Evolutionary conservation across 768 basidiomycete species (phyloP).

Genomic region (Hygrocybe coccinea): DNA sequence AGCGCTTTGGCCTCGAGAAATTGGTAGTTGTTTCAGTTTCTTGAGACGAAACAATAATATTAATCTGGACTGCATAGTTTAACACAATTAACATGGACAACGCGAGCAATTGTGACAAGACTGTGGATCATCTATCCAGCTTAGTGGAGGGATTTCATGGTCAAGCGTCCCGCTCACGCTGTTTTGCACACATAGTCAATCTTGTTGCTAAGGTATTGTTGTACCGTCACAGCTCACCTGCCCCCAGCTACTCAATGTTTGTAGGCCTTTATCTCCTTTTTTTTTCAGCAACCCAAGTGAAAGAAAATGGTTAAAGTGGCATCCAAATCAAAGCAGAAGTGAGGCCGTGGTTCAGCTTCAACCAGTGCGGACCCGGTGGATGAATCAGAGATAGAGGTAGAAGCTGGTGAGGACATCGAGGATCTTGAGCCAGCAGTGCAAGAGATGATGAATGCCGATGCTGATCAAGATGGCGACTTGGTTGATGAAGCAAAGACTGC

Average conservation of each 20-base stretch:
- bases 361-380: too few relatives aligned
- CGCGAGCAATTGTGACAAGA: conserved; percentile 23
- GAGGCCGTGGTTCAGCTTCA: too few relatives aligned
- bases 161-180: conserved; percentile 14
- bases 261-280: not conserved
- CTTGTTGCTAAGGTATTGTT: conserved; percentile 25
- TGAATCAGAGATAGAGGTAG: not conserved
- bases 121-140: conserved; percentile 14
- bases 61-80: conserved; percentile 28
- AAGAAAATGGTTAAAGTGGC: too few relatives aligned
- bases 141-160: conserved; percentile 19
- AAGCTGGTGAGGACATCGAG: not conserved
- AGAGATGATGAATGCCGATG: not conserved
- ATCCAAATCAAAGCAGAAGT: too few relatives aligned
- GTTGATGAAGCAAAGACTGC: too few relatives aligned
- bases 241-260: not conserved
- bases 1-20: conserved; percentile 26
- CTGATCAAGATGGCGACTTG: not conserved
- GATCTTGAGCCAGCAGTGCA: not conserved
- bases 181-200: conserved; percentile 29
- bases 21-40: too few relatives aligned
- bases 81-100: conserved; percentile 18
- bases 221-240: not conserved
- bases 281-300: not conserved
- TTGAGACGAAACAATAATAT: too few relatives aligned